These are phyloP conservation scores for Musa balbisiana DNA, from an alignment of 202 grass and related monocot species.

Conservation along the genomic window DNA sequence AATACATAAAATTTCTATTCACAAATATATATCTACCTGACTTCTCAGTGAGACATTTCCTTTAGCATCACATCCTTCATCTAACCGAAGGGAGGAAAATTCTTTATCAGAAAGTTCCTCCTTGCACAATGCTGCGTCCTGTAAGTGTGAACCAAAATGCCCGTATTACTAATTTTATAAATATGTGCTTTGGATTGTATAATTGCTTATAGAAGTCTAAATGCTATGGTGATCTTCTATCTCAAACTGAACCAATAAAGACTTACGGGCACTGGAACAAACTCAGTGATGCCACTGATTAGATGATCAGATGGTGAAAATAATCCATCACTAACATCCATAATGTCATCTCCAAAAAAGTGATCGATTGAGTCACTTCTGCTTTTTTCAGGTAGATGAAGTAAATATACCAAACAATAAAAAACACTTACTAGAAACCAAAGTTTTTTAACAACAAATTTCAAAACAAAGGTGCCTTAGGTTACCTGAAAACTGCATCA, in stretches of 20 bases:
- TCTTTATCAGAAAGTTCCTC: neutral
- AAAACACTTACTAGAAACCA: neutral
- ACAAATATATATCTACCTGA: neutral
- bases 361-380: neutral
- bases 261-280: conserved; percentile 9
- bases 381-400: neutral
- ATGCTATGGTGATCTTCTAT: neutral
- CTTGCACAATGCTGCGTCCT: neutral
- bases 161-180: neutral
- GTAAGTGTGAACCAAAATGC: neutral
- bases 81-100: neutral
- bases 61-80: neutral
- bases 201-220: neutral
- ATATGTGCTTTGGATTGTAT: neutral
- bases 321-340: conserved; percentile 6
- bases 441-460: neutral
- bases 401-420: neutral
- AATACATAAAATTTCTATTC: neutral
- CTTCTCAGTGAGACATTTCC: neutral
- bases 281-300: neutral
- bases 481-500: conserved; percentile 9
- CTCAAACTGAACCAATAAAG: neutral
- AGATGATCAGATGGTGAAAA: neutral
- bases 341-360: conserved; percentile 1
- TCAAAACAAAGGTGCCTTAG: neutral